Base-by-base conservation (phyloP, 345 rosid species). In the Dimocarpus longan region DNA sequence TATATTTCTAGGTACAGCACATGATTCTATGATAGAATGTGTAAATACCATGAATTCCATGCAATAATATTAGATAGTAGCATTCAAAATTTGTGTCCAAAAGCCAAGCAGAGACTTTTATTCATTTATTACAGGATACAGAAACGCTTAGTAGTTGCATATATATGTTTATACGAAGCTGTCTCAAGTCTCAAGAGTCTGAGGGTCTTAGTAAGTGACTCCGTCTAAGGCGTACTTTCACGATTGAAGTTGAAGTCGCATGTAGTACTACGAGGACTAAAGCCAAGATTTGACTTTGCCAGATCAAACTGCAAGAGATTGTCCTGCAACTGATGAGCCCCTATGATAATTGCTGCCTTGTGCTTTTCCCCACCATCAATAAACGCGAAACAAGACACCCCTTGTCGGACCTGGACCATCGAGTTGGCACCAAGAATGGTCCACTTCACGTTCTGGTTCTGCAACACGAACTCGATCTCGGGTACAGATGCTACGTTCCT, bases 311-410 rank as follows among this genome's bases (percentile, higher is more conserved):
- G 70, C 62, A 86, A 26, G 4, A 84, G 64, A 40, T 82, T 75
- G 16, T 86, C 83, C 79, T 84, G 80, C 75, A 86, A 26, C 71
- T 82, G 89, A 54, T 82, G 60, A n/a, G 72, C 75, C 65, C 83
- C 87, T 5, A 82, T 76, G 5, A 73, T 44, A 42, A 84, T 73
- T 0, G 86, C 72, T 76, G 85, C 77, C n/a, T 57, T 26, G 5
- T 60, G 81, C 3, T n/a, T 19, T 5, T 21, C 4, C 19, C 84
- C 84, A 15, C 84, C 87, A 43, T 86, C 81, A 22, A 86, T 73
- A 76, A 86, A 82, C 3, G 74, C 86, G 19, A 86, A 77, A 65
- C 86, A 83, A 2, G 64, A 9, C 6, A 83, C 78, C 52, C 85
- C 86, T 1, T 67, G 81, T 19, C 21, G 19, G 8, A 78, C 80